Percentiles rank a stretch among this genome's conserved stretches.
These are phyloP conservation scores for Talaromyces nanjingensis DNA, from an alignment of 495 filamentous ascomycete genomes.

Conservation along the genomic window DNA sequence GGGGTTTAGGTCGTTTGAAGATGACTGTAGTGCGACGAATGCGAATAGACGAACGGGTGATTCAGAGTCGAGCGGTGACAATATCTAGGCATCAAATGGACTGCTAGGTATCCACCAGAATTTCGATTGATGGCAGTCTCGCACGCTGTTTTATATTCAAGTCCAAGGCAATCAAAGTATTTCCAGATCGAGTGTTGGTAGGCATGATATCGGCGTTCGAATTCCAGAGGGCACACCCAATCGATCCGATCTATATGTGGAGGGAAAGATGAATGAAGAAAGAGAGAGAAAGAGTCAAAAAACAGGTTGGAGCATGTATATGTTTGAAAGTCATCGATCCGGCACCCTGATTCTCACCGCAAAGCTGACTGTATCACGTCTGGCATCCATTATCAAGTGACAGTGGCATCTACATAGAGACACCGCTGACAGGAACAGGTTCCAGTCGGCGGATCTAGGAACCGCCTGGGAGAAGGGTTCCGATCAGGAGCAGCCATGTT, in stretches of 20 bases:
- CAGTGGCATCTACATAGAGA: background rate
- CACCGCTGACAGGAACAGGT: background rate
- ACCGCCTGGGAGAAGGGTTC: background rate
- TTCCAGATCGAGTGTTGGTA: background rate
- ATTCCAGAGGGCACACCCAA: background rate
- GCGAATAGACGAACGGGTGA: background rate
- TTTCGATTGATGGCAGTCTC: background rate
- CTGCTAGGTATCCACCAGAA: background rate
- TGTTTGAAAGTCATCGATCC: background rate
- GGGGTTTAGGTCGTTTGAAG: background rate
- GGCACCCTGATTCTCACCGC: background rate
- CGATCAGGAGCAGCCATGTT: background rate
- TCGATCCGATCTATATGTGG: background rate
- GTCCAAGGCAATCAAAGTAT: background rate
- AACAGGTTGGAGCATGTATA: background rate
- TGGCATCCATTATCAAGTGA: constrained; percentile 7
- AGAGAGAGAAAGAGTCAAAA: background rate
- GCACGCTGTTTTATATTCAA: background rate
- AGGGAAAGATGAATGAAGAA: background rate
- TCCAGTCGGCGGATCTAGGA: constrained; percentile 1
- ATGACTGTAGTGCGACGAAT: background rate
- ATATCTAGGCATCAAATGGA: background rate
- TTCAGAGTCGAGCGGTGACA: constrained; percentile 2
- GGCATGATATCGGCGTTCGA: background rate
- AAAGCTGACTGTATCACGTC: constrained; percentile 10